These are phyloP conservation scores for Russula griseocarnosa DNA, from an alignment of 768 basidiomycete species.

Conservation along the genomic window DNA sequence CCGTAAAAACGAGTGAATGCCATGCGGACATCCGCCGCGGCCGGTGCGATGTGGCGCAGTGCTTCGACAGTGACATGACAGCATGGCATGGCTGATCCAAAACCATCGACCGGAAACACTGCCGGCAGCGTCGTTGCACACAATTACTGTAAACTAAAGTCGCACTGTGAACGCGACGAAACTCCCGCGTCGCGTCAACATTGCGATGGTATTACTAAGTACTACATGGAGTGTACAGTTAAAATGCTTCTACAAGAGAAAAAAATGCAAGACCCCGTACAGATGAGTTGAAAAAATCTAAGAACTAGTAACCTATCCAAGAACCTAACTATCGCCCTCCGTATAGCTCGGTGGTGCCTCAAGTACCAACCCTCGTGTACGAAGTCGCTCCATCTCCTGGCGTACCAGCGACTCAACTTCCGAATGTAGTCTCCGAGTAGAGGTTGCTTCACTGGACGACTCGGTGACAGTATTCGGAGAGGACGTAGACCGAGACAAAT, in stretches of 20 bases:
- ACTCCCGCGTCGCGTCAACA: too few relatives aligned
- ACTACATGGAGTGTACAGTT: background rate
- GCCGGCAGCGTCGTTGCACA: too few relatives aligned
- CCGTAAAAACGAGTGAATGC: too few relatives aligned
- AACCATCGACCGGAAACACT: background rate
- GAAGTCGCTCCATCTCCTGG: conserved; percentile 32
- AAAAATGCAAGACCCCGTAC: background rate
- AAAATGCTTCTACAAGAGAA: background rate
- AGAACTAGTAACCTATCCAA: background rate
- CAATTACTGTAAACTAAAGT: background rate
- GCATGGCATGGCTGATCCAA: background rate
- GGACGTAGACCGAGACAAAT: background rate
- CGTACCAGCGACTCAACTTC: conserved; percentile 34
- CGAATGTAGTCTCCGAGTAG: conserved; percentile 17
- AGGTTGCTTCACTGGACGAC: background rate
- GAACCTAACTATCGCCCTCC: background rate
- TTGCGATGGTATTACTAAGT: background rate
- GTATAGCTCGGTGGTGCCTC: background rate
- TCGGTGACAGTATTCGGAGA: background rate
- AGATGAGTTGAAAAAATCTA: background rate
- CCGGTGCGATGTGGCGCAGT: background rate
- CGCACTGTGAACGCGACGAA: background rate
- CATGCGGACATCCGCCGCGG: background rate
- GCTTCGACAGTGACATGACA: background rate
- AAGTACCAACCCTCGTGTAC: conserved; percentile 21